Base-by-base conservation (phyloP, 2,329 filamentous ascomycete species). In the Phaeosphaeriaceae sp. region DNA sequence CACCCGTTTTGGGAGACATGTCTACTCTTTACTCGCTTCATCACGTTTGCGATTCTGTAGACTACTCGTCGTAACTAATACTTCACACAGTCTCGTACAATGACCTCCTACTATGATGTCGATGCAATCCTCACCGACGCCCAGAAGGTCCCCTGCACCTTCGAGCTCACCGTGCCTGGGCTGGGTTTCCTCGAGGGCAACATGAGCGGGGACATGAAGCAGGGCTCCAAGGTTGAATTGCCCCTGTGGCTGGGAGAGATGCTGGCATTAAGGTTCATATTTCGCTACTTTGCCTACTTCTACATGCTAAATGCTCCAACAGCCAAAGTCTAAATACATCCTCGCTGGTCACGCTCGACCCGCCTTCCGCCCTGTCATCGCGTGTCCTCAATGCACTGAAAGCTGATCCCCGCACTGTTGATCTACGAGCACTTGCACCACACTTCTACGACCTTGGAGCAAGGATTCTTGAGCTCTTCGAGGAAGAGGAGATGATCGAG, bases 211-310 rank as follows among this genome's bases (percentile, higher is more conserved):
- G 84, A 86, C 70, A 89, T 98, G 70, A 95, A 94, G 77, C 80
- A 89, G 55, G 91, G 92, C 60, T 94, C 93, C 0, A 88, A 89
- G 46, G 84, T 98, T 49, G 87, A 91, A 61, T 88, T 98, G 0
- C 95, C 95, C 1, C 85, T 98, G 66, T 99, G 95, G 95, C 88
- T 99, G 13, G 93, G 91, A 67, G 92, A 97, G 78, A 94, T 97
- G 86, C 91, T 99, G 53, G 92, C 92, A 28, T 86, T 96, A 47
- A 89, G 82, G 83, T 84, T 77, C 67, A 56, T 3, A 24, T 15
- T 50, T 13, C 23, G 53, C n/a, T 50, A 5, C 19, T 26, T 5
- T 35, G n/a, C n/a, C 19, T 15, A 35, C 49, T 54, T 11, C 24
- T 24, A 19, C 61, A 52, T 65, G 61, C 26, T 52, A 19, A 52